Evolutionary conservation across 805 yeast species (phyloP).

Genomic region (Kuraishia borneana): DNA sequence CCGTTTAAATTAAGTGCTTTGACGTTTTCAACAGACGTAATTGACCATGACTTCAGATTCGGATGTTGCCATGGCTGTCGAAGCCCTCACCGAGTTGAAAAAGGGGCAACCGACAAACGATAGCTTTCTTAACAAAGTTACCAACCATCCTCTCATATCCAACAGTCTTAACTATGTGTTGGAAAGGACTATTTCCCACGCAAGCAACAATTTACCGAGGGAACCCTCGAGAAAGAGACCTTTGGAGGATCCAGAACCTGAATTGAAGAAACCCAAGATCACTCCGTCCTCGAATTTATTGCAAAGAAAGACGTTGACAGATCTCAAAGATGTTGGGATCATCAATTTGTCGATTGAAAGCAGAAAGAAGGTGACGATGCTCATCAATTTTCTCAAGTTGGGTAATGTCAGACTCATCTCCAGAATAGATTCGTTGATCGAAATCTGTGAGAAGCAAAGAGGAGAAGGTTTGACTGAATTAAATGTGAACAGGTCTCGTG

Average conservation of each 20-base stretch:
- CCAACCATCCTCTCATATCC: constrained; percentile 24
- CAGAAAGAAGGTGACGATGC: constrained; percentile 62
- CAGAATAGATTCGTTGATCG: constrained; percentile 45
- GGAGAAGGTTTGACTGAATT: constrained; percentile 6
- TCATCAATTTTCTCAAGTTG: constrained; percentile 66
- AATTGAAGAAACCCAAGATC: constrained; percentile 10
- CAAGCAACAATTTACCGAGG: constrained; percentile 11
- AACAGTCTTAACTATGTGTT: constrained; percentile 23
- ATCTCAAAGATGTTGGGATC: constrained; percentile 21
- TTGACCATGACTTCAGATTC: background rate
- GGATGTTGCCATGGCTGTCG: constrained; percentile 16
- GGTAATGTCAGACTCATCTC: constrained; percentile 70
- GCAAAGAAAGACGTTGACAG: constrained; percentile 16
- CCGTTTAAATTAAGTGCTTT: too few species aligned
- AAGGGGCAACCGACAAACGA: constrained; percentile 3
- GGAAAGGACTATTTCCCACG: constrained; percentile 20
- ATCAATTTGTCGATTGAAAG: constrained; percentile 44
- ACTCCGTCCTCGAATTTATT: constrained; percentile 4
- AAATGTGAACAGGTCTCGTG: background rate
- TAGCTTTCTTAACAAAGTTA: constrained; percentile 20
- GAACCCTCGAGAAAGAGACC: background rate
- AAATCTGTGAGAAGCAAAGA: constrained; percentile 15
- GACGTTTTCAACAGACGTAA: background rate
- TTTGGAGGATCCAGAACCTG: constrained; percentile 1
- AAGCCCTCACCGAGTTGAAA: constrained; percentile 18